These are phyloP conservation scores for Ogataea hybrid DNA, from an alignment of 1,139 yeast species.

Conservation along the genomic window DNA sequence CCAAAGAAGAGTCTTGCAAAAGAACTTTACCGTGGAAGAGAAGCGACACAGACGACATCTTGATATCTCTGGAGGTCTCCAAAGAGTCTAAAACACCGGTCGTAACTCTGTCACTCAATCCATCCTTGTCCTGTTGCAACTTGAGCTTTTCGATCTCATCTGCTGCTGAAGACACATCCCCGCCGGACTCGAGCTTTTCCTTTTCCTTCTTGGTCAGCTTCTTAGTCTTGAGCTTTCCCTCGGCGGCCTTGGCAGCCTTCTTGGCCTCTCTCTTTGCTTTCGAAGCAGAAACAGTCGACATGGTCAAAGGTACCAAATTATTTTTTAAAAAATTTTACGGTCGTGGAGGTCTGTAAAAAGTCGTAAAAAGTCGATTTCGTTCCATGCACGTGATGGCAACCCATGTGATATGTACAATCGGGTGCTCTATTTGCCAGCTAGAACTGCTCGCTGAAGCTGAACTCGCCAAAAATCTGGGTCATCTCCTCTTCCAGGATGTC, in stretches of 20 bases:
- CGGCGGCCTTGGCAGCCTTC: constrained; percentile 70
- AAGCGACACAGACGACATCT: constrained; percentile 83
- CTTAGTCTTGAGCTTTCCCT: constrained; percentile 61
- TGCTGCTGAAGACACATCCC: constrained; percentile 59
- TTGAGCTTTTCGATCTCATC: constrained; percentile 82
- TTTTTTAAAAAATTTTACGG: constrained; percentile 14
- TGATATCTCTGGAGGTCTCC: constrained; percentile 89
- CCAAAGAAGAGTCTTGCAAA: constrained; percentile 86
- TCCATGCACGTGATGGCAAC: constrained; percentile 1
- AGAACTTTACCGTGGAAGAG: constrained; percentile 97
- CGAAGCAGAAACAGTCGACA: constrained; percentile 69
- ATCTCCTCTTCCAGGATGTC: constrained; percentile 50
- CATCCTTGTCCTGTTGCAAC: constrained; percentile 90
- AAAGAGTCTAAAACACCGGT: constrained; percentile 95
- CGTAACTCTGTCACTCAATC: constrained; percentile 94
- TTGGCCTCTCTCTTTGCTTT: constrained; percentile 97
- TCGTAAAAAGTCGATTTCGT: neutral
- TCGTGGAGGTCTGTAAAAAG: constrained; percentile 12
- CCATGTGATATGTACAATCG: neutral
- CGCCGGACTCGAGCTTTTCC: constrained; percentile 40
- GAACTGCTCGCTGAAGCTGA: constrained; percentile 16
- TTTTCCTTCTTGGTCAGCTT: constrained; percentile 59
- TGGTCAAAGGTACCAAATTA: constrained; percentile 13
- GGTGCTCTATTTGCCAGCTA: neutral
- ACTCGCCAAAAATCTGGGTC: constrained; percentile 34